Percentiles rank a stretch among this genome's conserved stretches.
Evolutionary conservation across 2,329 filamentous ascomycete species (phyloP).

Genomic region (Ceratocystis albifundus): DNA sequence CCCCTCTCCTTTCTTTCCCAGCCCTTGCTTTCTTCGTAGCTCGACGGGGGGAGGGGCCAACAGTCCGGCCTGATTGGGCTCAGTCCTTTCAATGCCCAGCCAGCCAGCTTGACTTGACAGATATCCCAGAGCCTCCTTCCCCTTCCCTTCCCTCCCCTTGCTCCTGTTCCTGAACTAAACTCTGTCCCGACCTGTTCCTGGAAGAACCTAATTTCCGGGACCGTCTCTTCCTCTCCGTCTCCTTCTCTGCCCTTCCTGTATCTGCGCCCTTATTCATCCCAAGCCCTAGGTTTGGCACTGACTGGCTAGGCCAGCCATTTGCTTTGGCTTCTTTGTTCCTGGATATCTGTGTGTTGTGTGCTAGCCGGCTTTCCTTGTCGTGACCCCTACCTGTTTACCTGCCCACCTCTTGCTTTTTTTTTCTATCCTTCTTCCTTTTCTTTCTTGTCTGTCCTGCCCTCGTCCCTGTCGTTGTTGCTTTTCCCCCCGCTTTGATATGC

Average conservation of each 20-base stretch:
- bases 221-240: background rate
- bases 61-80: background rate
- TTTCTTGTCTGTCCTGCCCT: background rate
- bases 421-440: background rate
- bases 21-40: background rate
- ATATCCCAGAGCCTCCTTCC: background rate
- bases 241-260: background rate
- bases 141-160: background rate
- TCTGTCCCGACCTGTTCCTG: slow-evolving; percentile 6
- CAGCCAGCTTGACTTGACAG: background rate
- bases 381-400: too few relatives aligned
- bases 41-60: background rate
- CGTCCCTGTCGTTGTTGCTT: background rate
- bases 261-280: background rate
- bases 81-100: background rate
- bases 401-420: too few relatives aligned
- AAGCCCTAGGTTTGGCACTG: background rate
- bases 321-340: too few relatives aligned
- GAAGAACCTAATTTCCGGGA: slow-evolving; percentile 7
- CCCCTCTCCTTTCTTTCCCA: background rate
- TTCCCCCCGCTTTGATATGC: background rate
- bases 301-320: background rate
- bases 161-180: background rate
- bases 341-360: background rate
- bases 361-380: background rate